Base-by-base conservation (phyloP, 2,329 filamentous ascomycete species). In the Passalora sequoiae region DNA sequence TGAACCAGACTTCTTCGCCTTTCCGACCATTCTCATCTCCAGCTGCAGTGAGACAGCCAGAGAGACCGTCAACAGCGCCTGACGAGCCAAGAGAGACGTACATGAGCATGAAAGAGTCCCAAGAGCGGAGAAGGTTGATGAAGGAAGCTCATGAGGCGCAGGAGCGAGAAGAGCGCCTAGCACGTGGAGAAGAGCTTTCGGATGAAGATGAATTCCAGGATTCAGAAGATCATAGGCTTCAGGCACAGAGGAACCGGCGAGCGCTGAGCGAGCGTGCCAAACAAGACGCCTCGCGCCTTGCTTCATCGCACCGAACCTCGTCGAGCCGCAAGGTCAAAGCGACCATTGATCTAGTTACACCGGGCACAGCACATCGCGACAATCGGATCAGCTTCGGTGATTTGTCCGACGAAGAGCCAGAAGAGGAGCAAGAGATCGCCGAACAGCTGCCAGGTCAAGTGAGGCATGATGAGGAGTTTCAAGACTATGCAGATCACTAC, bases 101-200 rank as follows among this genome's bases (percentile, higher is more conserved):
- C 40, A 61, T 63, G 25, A 66, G 66, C 20, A 69, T 70, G 64
- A 61, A 66, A 39, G 65, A 71, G 47, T 70, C 68, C 22, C 69
- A 72, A 36, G 66, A 70, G 43, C 56, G 17, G n/a, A 17, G 33
- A 6, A 10, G 33, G 8, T 12, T 22, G 17, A 36, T 12, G 33
- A 21, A 21, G 20, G 33, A 36, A 36, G 33, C 33, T 13, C 33
- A 55, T 28, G 59, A 66, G 10, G 60, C 58, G 36, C 54, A 46
- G 4, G 56, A 44, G 3, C 44, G 50, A 36, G 33, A 44, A 35
- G 51, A 58, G 35, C 31, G 52, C 6, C 12, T 54, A 15, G 33
- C 32, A 12, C 17, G 30, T 20, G 31, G 22, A 41, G 41, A 39
- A 4, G 46, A 44, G 24, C 37, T 46, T 15, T 27, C 44, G 1